A percentile compares a stretch with the other conserved stretches of the same genome.
phyloP scores from a whole-genome alignment of 352 stramenopile species.

The Albugo candida region DNA sequence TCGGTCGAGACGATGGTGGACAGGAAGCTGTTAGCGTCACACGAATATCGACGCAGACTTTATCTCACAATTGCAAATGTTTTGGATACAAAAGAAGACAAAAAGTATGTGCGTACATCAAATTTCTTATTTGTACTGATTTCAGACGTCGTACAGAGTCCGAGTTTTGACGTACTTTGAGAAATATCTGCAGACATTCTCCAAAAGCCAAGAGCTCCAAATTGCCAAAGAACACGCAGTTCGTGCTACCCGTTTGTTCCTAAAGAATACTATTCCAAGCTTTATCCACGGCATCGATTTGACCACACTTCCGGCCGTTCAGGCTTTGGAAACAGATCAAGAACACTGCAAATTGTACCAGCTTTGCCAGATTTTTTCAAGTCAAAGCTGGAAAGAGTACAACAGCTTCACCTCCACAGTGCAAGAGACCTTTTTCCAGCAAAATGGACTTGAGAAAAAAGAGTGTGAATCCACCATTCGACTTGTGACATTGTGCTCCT shows the following conservation, averaged over 20 bases:
- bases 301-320: conserved; percentile 58
- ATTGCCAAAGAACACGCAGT: conserved; percentile 55
- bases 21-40: conserved; percentile 16
- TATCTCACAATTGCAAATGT: conserved; percentile 55
- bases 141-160: conserved; percentile 9
- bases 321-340: conserved; percentile 31
- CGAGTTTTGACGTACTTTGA: conserved; percentile 52
- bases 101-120: conserved; percentile 13
- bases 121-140: background rate
- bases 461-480: conserved; percentile 75
- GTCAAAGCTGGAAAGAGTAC: conserved; percentile 84
- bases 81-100: conserved; percentile 15
- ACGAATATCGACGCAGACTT: conserved; percentile 28
- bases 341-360: conserved; percentile 36
- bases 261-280: conserved; percentile 77
- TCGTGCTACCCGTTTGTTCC: conserved; percentile 65
- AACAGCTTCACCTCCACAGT: conserved; percentile 48
- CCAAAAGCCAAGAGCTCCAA: conserved; percentile 27
- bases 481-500: conserved; percentile 82
- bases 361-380: conserved; percentile 85
- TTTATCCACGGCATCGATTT: conserved; percentile 83
- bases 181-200: conserved; percentile 48
- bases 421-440: conserved; percentile 35
- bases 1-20: conserved; percentile 36
- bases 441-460: conserved; percentile 31